phyloP scores from a whole-genome alignment of 2,329 filamentous ascomycete genomes.

The Colletotrichum sidae region DNA sequence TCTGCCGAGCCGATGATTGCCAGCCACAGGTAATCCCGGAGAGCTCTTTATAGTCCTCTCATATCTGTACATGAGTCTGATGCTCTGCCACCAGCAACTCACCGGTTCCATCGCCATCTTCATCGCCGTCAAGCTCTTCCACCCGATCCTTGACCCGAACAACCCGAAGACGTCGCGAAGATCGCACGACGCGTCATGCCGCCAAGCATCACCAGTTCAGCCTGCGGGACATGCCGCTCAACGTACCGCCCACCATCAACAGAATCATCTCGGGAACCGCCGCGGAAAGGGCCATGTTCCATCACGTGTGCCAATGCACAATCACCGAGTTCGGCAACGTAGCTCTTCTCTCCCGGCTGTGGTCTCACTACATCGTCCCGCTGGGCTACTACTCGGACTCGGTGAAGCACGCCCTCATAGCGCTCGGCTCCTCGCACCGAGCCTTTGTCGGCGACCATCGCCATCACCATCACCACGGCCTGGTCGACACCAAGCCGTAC shows the following conservation, averaged over 20 bases:
- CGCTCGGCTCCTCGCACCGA: conserved; percentile 10
- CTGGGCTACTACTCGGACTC: conserved; percentile 17
- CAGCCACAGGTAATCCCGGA: too few relatives aligned
- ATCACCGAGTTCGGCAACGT: conserved; percentile 11
- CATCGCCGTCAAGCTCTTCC: too few relatives aligned
- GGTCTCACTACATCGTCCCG: conserved; percentile 21
- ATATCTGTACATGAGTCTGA: too few relatives aligned
- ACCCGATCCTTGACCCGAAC: too few relatives aligned
- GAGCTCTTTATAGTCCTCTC: too few relatives aligned
- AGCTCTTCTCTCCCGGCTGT: conserved; percentile 3
- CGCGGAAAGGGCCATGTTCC: conserved; percentile 14
- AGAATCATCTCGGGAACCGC: not conserved
- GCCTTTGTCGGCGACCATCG: conserved; percentile 5
- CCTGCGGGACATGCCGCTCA: not conserved
- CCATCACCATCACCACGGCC: not conserved
- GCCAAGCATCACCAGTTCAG: not conserved
- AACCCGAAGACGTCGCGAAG: too few relatives aligned
- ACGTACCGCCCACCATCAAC: not conserved
- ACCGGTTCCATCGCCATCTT: too few relatives aligned
- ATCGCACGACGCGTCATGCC: not conserved
- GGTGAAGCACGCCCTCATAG: conserved; percentile 5
- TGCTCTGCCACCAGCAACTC: too few relatives aligned
- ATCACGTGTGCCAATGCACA: conserved; percentile 11
- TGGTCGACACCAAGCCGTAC: not conserved
- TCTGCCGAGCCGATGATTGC: too few relatives aligned